phyloP scores from a whole-genome alignment of 2,329 filamentous ascomycete species.

The Fusarium buxicola region DNA sequence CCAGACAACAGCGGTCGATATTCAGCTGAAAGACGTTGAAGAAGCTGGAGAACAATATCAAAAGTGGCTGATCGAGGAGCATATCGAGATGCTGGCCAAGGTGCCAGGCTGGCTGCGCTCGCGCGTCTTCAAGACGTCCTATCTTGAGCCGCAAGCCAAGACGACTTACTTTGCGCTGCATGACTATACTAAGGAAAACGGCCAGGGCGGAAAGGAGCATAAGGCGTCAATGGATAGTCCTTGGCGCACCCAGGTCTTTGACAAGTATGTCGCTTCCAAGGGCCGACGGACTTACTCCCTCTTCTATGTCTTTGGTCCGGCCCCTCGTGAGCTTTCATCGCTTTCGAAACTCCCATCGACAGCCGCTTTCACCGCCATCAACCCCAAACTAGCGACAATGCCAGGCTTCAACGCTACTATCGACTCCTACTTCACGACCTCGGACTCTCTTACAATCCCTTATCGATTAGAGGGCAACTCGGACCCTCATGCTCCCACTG shows the following conservation, averaged over 20 bases:
- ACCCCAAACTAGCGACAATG: slow-evolving; percentile 66
- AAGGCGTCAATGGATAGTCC: slow-evolving; percentile 71
- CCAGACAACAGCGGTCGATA: slow-evolving; percentile 71
- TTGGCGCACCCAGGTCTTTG: slow-evolving; percentile 69
- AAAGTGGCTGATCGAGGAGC: slow-evolving; percentile 81
- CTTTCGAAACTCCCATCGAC: slow-evolving; percentile 62
- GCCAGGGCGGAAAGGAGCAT: slow-evolving; percentile 72
- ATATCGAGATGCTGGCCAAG: slow-evolving; percentile 76
- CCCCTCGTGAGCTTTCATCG: slow-evolving; percentile 73
- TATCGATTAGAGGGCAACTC: slow-evolving; percentile 81
- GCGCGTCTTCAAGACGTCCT: slow-evolving; percentile 75
- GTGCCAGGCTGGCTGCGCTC: slow-evolving; percentile 84
- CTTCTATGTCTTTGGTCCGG: slow-evolving; percentile 84
- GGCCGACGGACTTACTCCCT: slow-evolving; percentile 73
- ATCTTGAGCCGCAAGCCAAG: slow-evolving; percentile 66
- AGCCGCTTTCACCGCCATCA: slow-evolving; percentile 65
- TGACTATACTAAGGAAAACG: slow-evolving; percentile 77
- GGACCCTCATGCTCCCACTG: slow-evolving; percentile 73
- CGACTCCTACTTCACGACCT: slow-evolving; percentile 74
- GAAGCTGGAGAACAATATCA: slow-evolving; percentile 64
- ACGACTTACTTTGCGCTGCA: slow-evolving; percentile 73
- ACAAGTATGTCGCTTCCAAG: slow-evolving; percentile 67
- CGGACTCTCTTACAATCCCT: slow-evolving; percentile 75
- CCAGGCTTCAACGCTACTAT: slow-evolving; percentile 66
- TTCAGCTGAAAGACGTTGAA: slow-evolving; percentile 64